Conservation (phyloP, 1,139 yeast species). For the Kodamaea ohmeri region DNA sequence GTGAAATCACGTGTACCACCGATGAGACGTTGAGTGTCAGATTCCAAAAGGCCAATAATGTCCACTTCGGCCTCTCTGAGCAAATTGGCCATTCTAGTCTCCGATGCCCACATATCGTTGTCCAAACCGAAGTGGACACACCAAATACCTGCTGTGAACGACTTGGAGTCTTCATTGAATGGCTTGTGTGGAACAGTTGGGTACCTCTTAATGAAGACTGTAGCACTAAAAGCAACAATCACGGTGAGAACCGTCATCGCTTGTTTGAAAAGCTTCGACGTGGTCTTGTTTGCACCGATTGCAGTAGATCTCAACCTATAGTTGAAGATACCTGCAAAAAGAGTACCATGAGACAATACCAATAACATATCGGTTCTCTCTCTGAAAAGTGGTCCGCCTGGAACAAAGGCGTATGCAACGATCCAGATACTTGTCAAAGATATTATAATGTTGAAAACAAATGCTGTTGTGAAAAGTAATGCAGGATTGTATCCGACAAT, state of each 20-base stretch:
- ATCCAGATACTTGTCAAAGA: constrained; percentile 89
- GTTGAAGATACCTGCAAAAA: constrained; percentile 40
- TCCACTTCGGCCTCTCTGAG: constrained; percentile 85
- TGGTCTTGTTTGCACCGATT: constrained; percentile 3
- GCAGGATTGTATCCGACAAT: constrained; percentile 61
- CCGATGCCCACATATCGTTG: constrained; percentile 98
- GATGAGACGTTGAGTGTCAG: constrained; percentile 89
- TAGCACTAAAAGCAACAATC: constrained; percentile 30
- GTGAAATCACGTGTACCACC: constrained; percentile 96
- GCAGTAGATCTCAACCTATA: constrained; percentile 25
- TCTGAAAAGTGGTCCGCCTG: constrained; percentile 83
- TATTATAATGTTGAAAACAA: constrained; percentile 53
- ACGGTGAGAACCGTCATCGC: constrained; percentile 26
- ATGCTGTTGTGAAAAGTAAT: constrained; percentile 54
- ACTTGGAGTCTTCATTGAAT: constrained; percentile 68
- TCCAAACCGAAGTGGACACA: constrained; percentile 96
- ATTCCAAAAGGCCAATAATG: constrained; percentile 84
- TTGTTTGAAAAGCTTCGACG: constrained; percentile 21
- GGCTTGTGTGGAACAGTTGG: constrained; percentile 64
- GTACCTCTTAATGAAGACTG: constrained; percentile 55
- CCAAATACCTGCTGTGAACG: constrained; percentile 96
- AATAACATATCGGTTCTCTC: constrained; percentile 83
- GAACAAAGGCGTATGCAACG: constrained; percentile 97
- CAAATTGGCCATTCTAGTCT: constrained; percentile 81
- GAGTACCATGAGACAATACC: constrained; percentile 42